phyloP scores from a whole-genome alignment of 2,329 filamentous ascomycete species.

The Aspergillus sp. region DNA sequence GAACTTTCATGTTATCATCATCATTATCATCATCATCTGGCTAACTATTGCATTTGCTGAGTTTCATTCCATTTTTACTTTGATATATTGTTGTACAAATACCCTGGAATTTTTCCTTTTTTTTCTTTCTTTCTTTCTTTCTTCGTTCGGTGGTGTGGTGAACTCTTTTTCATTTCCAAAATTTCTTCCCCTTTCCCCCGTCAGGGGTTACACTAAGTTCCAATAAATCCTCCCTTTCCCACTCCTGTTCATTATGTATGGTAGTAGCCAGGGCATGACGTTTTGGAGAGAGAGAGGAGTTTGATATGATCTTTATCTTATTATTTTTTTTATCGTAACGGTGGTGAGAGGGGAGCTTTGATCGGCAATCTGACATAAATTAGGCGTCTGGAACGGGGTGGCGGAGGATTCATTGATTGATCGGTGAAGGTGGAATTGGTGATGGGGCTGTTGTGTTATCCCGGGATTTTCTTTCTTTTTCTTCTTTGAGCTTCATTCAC shows the following conservation, averaged over 20 bases:
- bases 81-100: constrained; percentile 21
- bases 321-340: not conserved
- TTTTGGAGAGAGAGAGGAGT: not conserved
- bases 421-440: constrained; percentile 18
- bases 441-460: constrained; percentile 6
- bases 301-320: not conserved
- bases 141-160: not conserved
- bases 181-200: not conserved
- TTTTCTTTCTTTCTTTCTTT: not conserved
- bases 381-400: constrained; percentile 23
- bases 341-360: not conserved
- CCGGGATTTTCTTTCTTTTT: not conserved
- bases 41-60: not conserved
- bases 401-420: not conserved
- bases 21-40: constrained; percentile 5
- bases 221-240: too few relatives aligned
- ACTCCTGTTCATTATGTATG: too few relatives aligned
- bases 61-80: constrained; percentile 4
- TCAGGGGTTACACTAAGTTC: too few relatives aligned
- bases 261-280: too few relatives aligned
- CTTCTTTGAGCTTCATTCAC: not conserved
- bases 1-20: constrained; percentile 1
- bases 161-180: not conserved
- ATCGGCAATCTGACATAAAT: constrained; percentile 13
- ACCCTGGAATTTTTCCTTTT: constrained; percentile 17